A percentile compares a stretch with the other conserved stretches of the same genome.
Evolutionary conservation across 2,329 filamentous ascomycete genomes (phyloP).

Genomic region (Clarireedia homoeocarpa): DNA sequence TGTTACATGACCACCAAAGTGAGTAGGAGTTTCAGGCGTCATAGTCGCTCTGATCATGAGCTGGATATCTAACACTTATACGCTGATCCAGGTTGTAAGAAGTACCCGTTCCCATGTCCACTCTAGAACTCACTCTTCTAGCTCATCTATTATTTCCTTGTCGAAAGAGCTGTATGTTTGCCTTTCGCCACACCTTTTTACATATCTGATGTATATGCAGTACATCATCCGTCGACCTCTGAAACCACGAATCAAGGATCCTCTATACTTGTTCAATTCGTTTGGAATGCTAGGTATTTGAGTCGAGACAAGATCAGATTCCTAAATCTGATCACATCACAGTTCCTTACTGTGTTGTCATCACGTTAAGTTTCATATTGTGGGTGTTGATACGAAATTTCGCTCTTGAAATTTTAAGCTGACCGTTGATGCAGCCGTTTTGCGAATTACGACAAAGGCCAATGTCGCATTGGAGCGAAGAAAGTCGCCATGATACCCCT

Average conservation of each 20-base stretch:
- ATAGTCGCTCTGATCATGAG: too few species aligned
- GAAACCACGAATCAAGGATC: constrained; percentile 46
- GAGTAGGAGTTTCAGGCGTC: neutral
- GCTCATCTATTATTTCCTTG: constrained; percentile 56
- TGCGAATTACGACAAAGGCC: constrained; percentile 43
- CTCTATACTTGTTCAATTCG: constrained; percentile 53
- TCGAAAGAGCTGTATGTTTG: constrained; percentile 48
- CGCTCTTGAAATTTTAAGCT: neutral
- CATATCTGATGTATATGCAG: constrained; percentile 7
- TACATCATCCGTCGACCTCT: constrained; percentile 46
- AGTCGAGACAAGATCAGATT: neutral
- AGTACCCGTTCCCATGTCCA: too few species aligned
- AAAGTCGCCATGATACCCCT: constrained; percentile 51
- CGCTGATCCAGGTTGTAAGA: neutral
- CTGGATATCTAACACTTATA: neutral
- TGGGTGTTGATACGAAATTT: constrained; percentile 29
- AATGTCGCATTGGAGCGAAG: constrained; percentile 56
- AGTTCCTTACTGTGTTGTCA: constrained; percentile 33
- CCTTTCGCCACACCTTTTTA: neutral
- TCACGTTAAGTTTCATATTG: constrained; percentile 54
- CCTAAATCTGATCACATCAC: constrained; percentile 9
- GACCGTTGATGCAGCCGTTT: constrained; percentile 35
- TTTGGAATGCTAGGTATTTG: constrained; percentile 44
- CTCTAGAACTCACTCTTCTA: constrained; percentile 7
- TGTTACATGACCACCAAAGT: constrained; percentile 60